Conservation (phyloP, 1,284 basidiomycete genomes). For the Puccinia polysora region DNA sequence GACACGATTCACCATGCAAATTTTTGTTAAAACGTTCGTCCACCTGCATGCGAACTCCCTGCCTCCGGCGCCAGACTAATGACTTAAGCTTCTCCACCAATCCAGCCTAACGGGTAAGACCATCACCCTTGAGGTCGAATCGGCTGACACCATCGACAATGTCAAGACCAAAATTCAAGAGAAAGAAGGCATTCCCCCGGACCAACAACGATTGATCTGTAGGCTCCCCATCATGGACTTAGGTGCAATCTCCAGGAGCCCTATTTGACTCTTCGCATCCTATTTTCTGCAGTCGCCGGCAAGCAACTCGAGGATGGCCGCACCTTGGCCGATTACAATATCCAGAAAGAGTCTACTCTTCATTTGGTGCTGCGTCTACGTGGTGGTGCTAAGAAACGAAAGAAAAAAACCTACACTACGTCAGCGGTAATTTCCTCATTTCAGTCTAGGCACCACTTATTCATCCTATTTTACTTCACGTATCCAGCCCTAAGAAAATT, state of each 20-base stretch:
- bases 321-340: slow-evolving; percentile 70
- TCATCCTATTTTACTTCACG: no score
- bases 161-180: slow-evolving; percentile 71
- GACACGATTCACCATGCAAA: slow-evolving; percentile 56
- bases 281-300: slow-evolving; percentile 50
- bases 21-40: slow-evolving; percentile 58
- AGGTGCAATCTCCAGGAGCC: background rate
- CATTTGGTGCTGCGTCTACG: slow-evolving; percentile 85
- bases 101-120: slow-evolving; percentile 54
- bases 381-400: slow-evolving; percentile 58
- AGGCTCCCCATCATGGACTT: background rate
- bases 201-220: slow-evolving; percentile 77
- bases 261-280: background rate
- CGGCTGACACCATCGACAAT: slow-evolving; percentile 89
- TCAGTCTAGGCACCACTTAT: background rate
- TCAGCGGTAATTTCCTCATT: background rate
- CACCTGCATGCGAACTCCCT: background rate
- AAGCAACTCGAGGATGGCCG: slow-evolving; percentile 56
- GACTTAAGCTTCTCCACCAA: slow-evolving; percentile 45
- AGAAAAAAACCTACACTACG: slow-evolving; percentile 44
- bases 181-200: slow-evolving; percentile 74
- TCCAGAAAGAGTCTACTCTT: slow-evolving; percentile 92
- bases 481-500: slow-evolving; percentile 37
- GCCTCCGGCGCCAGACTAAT: slow-evolving; percentile 2
- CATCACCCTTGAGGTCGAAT: slow-evolving; percentile 55